Evolutionary conservation across 371 early-diverging fungal species (phyloP).

Genomic region (Mortierella sp.): DNA sequence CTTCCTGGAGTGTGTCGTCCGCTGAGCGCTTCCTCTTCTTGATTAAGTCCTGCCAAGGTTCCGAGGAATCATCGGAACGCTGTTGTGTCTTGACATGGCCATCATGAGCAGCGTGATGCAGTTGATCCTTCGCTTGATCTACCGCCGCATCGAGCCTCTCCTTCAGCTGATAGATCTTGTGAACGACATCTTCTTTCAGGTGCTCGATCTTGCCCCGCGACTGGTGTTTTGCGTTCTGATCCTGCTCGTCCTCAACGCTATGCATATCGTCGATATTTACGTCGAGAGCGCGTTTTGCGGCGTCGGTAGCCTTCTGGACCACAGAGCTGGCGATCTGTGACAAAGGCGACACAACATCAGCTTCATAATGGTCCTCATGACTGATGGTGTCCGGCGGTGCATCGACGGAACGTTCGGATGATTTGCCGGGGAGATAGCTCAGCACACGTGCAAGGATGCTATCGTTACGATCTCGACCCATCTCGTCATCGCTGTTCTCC

Average conservation of each 20-base stretch:
- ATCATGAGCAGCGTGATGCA: background rate
- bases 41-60: no score
- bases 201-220: conserved; percentile 1
- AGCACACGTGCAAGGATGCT: conserved; percentile 4
- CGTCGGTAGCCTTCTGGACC: background rate
- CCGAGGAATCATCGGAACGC: no score
- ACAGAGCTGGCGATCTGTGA: background rate
- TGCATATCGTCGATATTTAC: background rate
- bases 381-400: background rate
- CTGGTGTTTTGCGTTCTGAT: background rate
- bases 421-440: background rate
- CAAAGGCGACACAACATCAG: background rate
- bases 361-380: background rate
- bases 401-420: background rate
- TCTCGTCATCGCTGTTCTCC: background rate
- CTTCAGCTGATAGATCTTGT: background rate
- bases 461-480: background rate
- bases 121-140: background rate
- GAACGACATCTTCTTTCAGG: background rate
- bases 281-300: background rate
- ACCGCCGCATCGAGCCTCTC: background rate
- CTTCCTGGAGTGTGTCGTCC: background rate
- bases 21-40: background rate
- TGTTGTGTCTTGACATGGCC: no score
- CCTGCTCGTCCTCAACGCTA: background rate